These are phyloP conservation scores for Candolleomyces aberdarensis DNA, from an alignment of 768 basidiomycete species.

Conservation along the genomic window DNA sequence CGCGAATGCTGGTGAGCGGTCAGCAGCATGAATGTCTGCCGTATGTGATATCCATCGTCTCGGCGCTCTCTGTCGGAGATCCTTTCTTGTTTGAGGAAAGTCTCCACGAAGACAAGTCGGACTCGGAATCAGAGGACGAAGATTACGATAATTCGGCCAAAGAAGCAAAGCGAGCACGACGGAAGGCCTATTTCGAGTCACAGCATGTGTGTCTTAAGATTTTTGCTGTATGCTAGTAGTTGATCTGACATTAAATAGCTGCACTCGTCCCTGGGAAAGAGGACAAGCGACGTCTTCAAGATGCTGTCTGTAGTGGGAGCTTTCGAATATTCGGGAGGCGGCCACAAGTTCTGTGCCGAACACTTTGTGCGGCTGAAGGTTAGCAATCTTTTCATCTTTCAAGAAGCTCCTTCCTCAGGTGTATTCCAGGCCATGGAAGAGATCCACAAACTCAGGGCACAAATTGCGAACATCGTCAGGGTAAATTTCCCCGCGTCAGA, in stretches of 20 bases:
- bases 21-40: constrained; percentile 82
- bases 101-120: constrained; percentile 22
- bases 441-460: constrained; percentile 90
- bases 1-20: constrained; percentile 93
- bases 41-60: constrained; percentile 88
- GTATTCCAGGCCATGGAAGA: constrained; percentile 89
- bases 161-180: constrained; percentile 54
- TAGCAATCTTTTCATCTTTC: background rate
- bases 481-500: constrained; percentile 69
- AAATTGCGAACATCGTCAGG: constrained; percentile 82
- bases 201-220: constrained; percentile 57
- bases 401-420: background rate
- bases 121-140: constrained; percentile 34
- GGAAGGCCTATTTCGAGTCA: constrained; percentile 79
- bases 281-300: constrained; percentile 82
- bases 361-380: constrained; percentile 94
- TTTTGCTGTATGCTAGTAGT: background rate
- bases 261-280: constrained; percentile 78
- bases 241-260: constrained; percentile 37
- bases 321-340: constrained; percentile 88
- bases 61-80: constrained; percentile 90
- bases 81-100: constrained; percentile 88
- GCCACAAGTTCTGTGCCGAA: constrained; percentile 74
- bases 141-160: constrained; percentile 42
- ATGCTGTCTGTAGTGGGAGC: constrained; percentile 93